Percentiles rank a stretch among this genome's conserved stretches.
Evolutionary conservation across 805 yeast genomes (phyloP).

Genomic region (Yamadazyma ubonensis): DNA sequence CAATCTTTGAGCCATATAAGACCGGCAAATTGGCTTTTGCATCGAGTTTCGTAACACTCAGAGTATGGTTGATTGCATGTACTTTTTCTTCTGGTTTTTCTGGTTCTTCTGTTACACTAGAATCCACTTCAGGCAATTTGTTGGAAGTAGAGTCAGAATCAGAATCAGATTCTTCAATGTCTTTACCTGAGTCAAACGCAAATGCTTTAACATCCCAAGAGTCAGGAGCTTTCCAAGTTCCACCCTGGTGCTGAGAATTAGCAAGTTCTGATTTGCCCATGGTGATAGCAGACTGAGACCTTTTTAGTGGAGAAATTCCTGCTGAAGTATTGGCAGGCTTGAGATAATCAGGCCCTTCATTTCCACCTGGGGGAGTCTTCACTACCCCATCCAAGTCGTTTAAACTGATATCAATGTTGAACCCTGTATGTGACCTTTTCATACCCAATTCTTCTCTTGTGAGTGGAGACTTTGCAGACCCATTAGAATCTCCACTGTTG

Average conservation of each 20-base stretch:
- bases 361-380: conserved; percentile 7
- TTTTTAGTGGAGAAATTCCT: conserved; percentile 8
- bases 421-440: conserved; percentile 5
- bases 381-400: conserved; percentile 14
- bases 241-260: background rate
- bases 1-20: conserved; percentile 32
- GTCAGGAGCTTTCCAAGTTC: conserved; percentile 47
- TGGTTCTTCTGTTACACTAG: background rate
- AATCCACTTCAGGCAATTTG: background rate
- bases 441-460: background rate
- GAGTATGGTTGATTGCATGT: conserved; percentile 3
- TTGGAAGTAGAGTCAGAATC: conserved; percentile 9
- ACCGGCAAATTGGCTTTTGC: conserved; percentile 24
- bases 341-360: conserved; percentile 6
- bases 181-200: conserved; percentile 7
- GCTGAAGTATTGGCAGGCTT: conserved; percentile 2
- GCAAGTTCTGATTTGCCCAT: background rate
- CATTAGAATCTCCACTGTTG: conserved; percentile 9
- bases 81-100: background rate
- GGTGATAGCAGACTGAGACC: conserved; percentile 6
- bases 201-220: conserved; percentile 47
- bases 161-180: conserved; percentile 3
- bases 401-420: conserved; percentile 10
- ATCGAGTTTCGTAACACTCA: background rate
- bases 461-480: conserved; percentile 3